Evolutionary conservation across 306 rosid genomes (phyloP).

Genomic region (Vigna radiata): DNA sequence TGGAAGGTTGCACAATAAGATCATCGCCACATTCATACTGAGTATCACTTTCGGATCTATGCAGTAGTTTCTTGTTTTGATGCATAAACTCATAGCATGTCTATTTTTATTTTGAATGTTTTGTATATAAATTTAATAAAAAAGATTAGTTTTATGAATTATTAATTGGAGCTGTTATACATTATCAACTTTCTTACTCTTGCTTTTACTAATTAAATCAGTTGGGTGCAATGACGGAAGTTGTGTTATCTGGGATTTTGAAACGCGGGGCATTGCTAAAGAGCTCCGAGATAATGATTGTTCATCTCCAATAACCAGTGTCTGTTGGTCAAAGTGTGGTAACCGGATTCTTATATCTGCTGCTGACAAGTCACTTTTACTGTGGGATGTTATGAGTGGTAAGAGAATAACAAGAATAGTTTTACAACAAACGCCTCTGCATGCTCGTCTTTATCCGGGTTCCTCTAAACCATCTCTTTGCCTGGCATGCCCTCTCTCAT

Average conservation of each 20-base stretch:
- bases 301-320: slow-evolving; percentile 56
- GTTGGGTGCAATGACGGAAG: slow-evolving; percentile 98
- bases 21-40: neutral
- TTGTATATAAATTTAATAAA: neutral
- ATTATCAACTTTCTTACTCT: slow-evolving; percentile 37
- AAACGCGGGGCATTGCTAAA: slow-evolving; percentile 91
- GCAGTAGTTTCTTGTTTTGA: neutral
- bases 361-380: slow-evolving; percentile 80
- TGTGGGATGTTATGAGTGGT: slow-evolving; percentile 85
- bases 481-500: slow-evolving; percentile 93
- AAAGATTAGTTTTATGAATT: neutral
- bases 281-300: slow-evolving; percentile 82
- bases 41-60: neutral
- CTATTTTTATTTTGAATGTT: neutral
- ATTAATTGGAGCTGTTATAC: slow-evolving; percentile 15
- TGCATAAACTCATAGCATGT: neutral
- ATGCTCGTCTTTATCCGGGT: slow-evolving; percentile 92
- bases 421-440: slow-evolving; percentile 83
- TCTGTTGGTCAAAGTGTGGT: slow-evolving; percentile 48
- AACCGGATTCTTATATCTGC: slow-evolving; percentile 68
- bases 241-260: slow-evolving; percentile 96
- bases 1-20: neutral
- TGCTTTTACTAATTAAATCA: slow-evolving; percentile 54
- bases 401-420: slow-evolving; percentile 64
- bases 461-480: slow-evolving; percentile 84